Conservation (phyloP, 805 yeast species). For the Nakazawaea ernobii region DNA sequence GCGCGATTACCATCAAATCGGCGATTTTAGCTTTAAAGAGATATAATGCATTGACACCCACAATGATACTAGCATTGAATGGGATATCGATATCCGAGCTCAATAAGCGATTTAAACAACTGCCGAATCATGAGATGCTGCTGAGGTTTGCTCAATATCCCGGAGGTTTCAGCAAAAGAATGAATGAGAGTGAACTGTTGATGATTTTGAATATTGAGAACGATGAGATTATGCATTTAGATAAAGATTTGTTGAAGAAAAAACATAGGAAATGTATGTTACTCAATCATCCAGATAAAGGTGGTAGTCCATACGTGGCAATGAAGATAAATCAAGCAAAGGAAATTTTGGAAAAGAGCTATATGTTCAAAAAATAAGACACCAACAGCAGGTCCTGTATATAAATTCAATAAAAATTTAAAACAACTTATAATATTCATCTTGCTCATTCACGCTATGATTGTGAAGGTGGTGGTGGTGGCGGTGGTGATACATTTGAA, state of each 20-base stretch:
- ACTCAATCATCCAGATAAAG: slow-evolving; percentile 83
- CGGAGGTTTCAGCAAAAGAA: slow-evolving; percentile 60
- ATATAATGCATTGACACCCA: slow-evolving; percentile 26
- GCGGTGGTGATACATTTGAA: background rate
- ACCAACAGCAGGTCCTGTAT: background rate
- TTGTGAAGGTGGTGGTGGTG: slow-evolving; percentile 1
- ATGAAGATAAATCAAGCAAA: slow-evolving; percentile 86
- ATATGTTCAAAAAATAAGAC: slow-evolving; percentile 25
- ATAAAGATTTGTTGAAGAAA: slow-evolving; percentile 49
- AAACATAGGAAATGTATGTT: slow-evolving; percentile 75
- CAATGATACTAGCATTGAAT: slow-evolving; percentile 34
- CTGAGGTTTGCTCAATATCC: slow-evolving; percentile 31
- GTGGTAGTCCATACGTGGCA: slow-evolving; percentile 78
- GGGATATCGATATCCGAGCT: slow-evolving; percentile 20
- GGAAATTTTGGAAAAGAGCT: slow-evolving; percentile 66
- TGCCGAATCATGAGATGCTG: slow-evolving; percentile 15
- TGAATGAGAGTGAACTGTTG: slow-evolving; percentile 70
- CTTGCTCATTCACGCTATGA: background rate
- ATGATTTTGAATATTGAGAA: slow-evolving; percentile 55
- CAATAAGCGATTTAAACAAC: slow-evolving; percentile 8
- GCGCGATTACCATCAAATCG: slow-evolving; percentile 42
- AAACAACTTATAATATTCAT: background rate
- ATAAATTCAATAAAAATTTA: too few relatives aligned
- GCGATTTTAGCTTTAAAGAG: slow-evolving; percentile 27
- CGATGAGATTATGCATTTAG: slow-evolving; percentile 45